phyloP scores from a whole-genome alignment of 2,329 filamentous ascomycete genomes.

The Chrysoporthe puriensis region DNA sequence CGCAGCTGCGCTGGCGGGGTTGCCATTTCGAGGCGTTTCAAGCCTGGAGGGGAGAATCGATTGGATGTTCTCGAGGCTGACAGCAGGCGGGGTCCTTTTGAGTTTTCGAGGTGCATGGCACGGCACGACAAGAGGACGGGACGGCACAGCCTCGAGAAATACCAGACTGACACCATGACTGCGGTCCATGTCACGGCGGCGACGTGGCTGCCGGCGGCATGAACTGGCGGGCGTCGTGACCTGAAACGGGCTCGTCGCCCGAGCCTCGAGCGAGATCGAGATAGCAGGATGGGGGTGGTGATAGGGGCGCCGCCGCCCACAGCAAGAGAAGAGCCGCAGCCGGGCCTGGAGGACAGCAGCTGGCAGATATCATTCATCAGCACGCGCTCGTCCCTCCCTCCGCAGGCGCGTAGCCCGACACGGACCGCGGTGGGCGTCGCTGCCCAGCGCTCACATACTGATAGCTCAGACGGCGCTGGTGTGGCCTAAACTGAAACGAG shows the following conservation, averaged over 20 bases:
- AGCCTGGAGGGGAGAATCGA: neutral
- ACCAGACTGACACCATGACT: neutral
- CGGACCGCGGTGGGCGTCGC: neutral
- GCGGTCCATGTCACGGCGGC: neutral
- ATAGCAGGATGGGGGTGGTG: too few species aligned
- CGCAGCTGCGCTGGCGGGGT: neutral
- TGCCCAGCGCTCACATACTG: constrained; percentile 2
- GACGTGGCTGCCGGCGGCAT: neutral
- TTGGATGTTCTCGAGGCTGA: constrained; percentile 5
- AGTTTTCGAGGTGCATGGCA: constrained; percentile 20
- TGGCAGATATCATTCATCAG: too few species aligned
- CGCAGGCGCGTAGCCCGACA: too few species aligned
- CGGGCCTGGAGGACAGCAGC: too few species aligned
- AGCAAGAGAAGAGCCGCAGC: too few species aligned
- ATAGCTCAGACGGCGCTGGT: neutral
- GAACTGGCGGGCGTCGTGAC: too few species aligned
- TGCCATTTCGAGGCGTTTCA: constrained; percentile 16
- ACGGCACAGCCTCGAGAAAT: neutral
- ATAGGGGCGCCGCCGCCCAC: too few species aligned
- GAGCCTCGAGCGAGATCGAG: too few species aligned
- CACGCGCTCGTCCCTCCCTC: too few species aligned
- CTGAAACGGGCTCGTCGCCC: too few species aligned
- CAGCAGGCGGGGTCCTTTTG: too few species aligned
- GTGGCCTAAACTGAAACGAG: constrained; percentile 24
- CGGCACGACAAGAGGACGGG: constrained; percentile 13